Evolutionary conservation across 495 filamentous ascomycete genomes (phyloP).

Genomic region (Aspergillus funiculosus): DNA sequence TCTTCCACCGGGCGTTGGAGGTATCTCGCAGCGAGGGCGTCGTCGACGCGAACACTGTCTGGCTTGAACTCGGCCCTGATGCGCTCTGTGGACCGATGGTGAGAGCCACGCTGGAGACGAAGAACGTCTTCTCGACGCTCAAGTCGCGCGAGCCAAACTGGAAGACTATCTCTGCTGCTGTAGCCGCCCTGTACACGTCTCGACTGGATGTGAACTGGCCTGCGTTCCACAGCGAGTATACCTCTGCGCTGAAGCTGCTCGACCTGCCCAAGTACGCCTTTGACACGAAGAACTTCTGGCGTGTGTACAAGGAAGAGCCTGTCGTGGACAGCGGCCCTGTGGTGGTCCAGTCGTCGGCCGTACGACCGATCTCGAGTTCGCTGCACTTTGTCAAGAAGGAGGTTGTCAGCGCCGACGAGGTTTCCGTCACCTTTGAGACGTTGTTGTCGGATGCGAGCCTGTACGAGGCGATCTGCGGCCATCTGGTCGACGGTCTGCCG

Average conservation of each 20-base stretch:
- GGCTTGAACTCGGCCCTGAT: slow-evolving; percentile 36
- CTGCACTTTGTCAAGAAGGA: too few species aligned
- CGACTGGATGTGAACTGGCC: slow-evolving; percentile 61
- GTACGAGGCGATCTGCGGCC: too few species aligned
- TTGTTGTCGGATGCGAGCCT: too few species aligned
- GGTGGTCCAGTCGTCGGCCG: too few species aligned
- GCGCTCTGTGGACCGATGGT: slow-evolving; percentile 24
- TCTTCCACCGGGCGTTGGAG: slow-evolving; percentile 22
- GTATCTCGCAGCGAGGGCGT: slow-evolving; percentile 12
- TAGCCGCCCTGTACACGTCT: slow-evolving; percentile 49
- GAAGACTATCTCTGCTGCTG: slow-evolving; percentile 47
- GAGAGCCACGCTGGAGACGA: slow-evolving; percentile 15
- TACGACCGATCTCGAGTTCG: too few species aligned
- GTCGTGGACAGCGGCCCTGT: too few species aligned
- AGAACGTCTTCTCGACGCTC: slow-evolving; percentile 41
- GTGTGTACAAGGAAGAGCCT: slow-evolving; percentile 9
- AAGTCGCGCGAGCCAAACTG: slow-evolving; percentile 38
- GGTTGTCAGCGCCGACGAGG: too few species aligned
- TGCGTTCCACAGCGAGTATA: slow-evolving; percentile 37
- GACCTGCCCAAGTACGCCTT: slow-evolving; percentile 6
- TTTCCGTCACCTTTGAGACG: too few species aligned
- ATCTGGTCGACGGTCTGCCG: slow-evolving; percentile 28
- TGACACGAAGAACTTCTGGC: slow-evolving; percentile 38
- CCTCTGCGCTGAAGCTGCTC: background rate
- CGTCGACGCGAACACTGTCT: slow-evolving; percentile 20